phyloP scores from a whole-genome alignment of 2,329 filamentous ascomycete genomes.

The Thielaviopsis euricoi region DNA sequence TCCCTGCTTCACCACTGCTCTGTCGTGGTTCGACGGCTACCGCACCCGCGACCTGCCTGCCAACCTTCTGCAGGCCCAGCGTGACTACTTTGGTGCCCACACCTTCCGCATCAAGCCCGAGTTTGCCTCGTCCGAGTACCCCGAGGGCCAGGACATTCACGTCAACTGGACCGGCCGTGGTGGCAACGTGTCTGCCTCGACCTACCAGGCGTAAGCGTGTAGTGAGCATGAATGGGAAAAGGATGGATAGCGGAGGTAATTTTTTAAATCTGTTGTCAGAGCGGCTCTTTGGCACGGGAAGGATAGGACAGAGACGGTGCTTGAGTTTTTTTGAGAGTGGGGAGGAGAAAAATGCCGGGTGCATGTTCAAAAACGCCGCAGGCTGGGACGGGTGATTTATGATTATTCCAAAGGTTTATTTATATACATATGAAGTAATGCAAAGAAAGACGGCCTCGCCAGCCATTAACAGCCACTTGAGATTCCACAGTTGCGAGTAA shows the following conservation, averaged over 20 bases:
- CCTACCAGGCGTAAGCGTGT: slow-evolving; percentile 75
- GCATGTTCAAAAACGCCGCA: slow-evolving; percentile 2
- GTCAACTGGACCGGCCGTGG: slow-evolving; percentile 99
- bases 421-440: slow-evolving; percentile 12
- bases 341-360: slow-evolving; percentile 5
- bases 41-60: slow-evolving; percentile 91
- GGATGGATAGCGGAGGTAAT: neutral
- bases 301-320: neutral
- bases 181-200: slow-evolving; percentile 91
- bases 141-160: slow-evolving; percentile 76
- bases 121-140: slow-evolving; percentile 60
- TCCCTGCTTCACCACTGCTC: slow-evolving; percentile 88
- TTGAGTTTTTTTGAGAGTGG: neutral
- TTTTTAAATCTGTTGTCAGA: neutral
- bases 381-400: slow-evolving; percentile 9
- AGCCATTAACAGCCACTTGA: neutral
- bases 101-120: slow-evolving; percentile 82
- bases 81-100: slow-evolving; percentile 97
- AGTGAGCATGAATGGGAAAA: neutral
- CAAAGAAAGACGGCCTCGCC: slow-evolving; percentile 5
- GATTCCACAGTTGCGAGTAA: too few species aligned
- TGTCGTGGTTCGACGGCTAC: slow-evolving; percentile 98
- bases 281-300: neutral
- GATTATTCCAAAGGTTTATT: slow-evolving; percentile 5
- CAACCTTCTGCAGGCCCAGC: slow-evolving; percentile 96